Evolutionary conservation across 2,329 filamentous ascomycete species (phyloP).

Genomic region (Colletotrichum navitas): DNA sequence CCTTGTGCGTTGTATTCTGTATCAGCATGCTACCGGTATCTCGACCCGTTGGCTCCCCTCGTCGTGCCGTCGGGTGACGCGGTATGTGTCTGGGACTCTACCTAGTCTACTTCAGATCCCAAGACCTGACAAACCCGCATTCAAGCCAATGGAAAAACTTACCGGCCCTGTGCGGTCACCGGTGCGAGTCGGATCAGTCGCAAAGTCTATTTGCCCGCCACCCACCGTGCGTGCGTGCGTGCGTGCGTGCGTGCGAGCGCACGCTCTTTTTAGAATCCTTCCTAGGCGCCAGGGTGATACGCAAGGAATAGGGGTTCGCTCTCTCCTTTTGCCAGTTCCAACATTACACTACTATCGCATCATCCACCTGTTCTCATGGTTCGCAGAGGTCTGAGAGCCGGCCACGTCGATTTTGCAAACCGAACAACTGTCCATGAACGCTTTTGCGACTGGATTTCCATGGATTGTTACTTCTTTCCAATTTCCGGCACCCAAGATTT

Average conservation of each 20-base stretch:
- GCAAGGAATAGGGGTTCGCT: constrained; percentile 31
- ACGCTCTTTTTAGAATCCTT: neutral
- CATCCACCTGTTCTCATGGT: neutral
- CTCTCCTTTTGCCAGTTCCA: neutral
- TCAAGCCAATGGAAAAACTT: neutral
- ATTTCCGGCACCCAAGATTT: neutral
- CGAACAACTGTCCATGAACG: neutral
- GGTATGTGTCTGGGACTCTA: neutral
- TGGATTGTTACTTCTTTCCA: neutral
- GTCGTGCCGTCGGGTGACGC: neutral
- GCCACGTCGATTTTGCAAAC: neutral
- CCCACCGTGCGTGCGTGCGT: constrained; percentile 23
- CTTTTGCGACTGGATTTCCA: neutral
- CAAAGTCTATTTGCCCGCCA: constrained; percentile 14
- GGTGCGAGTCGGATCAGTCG: neutral
- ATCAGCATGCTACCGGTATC: constrained; percentile 15
- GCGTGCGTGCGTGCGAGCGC: too few species aligned
- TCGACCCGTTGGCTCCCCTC: constrained; percentile 5
- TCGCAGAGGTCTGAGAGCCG: constrained; percentile 24
- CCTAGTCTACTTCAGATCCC: neutral
- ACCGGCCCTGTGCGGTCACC: neutral
- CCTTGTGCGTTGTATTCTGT: constrained; percentile 19
- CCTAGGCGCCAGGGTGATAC: constrained; percentile 5
- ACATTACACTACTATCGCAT: constrained; percentile 13
- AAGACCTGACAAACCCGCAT: constrained; percentile 25